Conservation (phyloP, 2,329 filamentous ascomycete species). For the Phyllosticta citrichinensis region DNA sequence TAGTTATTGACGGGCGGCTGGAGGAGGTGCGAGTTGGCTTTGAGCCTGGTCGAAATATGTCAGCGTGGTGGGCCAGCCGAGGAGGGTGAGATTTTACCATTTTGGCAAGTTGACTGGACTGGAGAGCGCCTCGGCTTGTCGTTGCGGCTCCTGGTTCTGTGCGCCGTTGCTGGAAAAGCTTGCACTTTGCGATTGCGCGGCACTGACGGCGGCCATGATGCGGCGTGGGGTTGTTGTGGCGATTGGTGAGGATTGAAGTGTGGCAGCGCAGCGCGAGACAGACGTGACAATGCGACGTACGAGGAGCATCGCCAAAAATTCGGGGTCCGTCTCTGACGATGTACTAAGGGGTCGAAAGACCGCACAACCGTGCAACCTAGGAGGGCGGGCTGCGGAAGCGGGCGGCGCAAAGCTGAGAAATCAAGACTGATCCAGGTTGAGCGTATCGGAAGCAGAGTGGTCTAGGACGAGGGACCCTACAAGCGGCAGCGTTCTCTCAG, state of each 20-base stretch:
- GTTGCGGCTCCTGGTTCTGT: neutral
- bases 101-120: conserved; percentile 30
- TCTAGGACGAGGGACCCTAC: neutral
- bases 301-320: neutral
- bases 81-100: conserved; percentile 21
- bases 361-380: neutral
- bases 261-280: neutral
- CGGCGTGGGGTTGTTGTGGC: neutral
- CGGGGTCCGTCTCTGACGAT: neutral
- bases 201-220: neutral
- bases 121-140: neutral
- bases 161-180: conserved; percentile 3
- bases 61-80: neutral
- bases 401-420: conserved; percentile 3
- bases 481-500: neutral
- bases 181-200: neutral
- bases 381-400: neutral
- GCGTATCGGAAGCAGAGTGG: neutral
- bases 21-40: conserved; percentile 82
- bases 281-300: neutral
- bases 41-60: conserved; percentile 52
- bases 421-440: neutral
- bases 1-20: conserved; percentile 96
- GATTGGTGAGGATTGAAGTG: neutral
- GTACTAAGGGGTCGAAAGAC: neutral